phyloP scores from a whole-genome alignment of 805 yeast genomes.

The Dipodascopsis uninucleata region DNA sequence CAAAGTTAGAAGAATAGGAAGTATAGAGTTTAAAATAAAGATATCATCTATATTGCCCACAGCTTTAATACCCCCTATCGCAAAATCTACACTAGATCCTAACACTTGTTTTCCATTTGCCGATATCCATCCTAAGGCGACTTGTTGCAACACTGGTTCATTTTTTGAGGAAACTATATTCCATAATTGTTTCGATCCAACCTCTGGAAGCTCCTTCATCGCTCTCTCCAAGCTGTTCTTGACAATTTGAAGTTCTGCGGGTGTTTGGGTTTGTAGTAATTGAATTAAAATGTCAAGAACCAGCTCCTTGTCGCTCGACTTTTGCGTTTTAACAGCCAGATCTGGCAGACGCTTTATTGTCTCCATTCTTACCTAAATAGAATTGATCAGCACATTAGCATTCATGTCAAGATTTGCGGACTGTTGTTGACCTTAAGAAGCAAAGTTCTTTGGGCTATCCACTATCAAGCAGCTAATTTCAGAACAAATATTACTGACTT shows the following conservation, averaged over 20 bases:
- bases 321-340: slow-evolving; percentile 5
- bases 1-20: slow-evolving; percentile 7
- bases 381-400: neutral
- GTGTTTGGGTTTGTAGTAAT: slow-evolving; percentile 15
- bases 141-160: slow-evolving; percentile 13
- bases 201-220: slow-evolving; percentile 8
- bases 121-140: slow-evolving; percentile 10
- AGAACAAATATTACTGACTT: slow-evolving; percentile 4
- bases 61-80: slow-evolving; percentile 5
- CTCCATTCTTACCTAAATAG: slow-evolving; percentile 12
- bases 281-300: slow-evolving; percentile 17
- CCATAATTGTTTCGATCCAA: slow-evolving; percentile 18
- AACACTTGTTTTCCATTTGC: slow-evolving; percentile 4
- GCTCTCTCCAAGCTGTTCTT: slow-evolving; percentile 6
- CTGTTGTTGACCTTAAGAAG: too few relatives aligned
- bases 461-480: too few relatives aligned
- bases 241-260: slow-evolving; percentile 14
- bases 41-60: neutral
- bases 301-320: slow-evolving; percentile 6
- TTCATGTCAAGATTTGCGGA: too few relatives aligned
- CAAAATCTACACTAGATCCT: slow-evolving; percentile 3
- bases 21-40: neutral
- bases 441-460: too few relatives aligned
- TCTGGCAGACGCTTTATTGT: slow-evolving; percentile 15
- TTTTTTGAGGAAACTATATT: slow-evolving; percentile 1